A percentile compares a stretch with the other conserved stretches of the same genome.
Evolutionary conservation across 2,329 filamentous ascomycete genomes (phyloP).

Genomic region (Apiospora koreana): DNA sequence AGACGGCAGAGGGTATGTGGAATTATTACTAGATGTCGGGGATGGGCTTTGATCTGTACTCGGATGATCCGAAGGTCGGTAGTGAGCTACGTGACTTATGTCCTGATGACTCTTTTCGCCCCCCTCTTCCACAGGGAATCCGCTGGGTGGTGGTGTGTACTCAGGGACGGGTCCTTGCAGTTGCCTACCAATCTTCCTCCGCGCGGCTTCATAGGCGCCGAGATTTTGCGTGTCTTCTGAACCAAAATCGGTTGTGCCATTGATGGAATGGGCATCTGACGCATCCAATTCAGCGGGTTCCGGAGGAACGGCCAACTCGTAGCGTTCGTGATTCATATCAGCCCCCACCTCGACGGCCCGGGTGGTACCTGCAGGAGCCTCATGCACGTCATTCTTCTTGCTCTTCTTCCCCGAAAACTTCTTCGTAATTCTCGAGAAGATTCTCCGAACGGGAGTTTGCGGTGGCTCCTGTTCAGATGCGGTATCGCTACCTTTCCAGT

Average conservation of each 20-base stretch:
- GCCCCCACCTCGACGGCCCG: conserved; percentile 43
- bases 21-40: conserved; percentile 34
- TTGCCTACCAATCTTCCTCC: conserved; percentile 52
- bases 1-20: conserved; percentile 44
- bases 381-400: conserved; percentile 25
- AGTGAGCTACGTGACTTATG: conserved; percentile 34
- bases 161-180: conserved; percentile 51
- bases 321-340: conserved; percentile 49
- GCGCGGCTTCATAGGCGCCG: conserved; percentile 52
- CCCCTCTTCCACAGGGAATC: conserved; percentile 33
- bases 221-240: conserved; percentile 41
- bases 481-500: conserved; percentile 39
- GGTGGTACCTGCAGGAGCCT: conserved; percentile 29
- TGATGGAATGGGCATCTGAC: conserved; percentile 37
- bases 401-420: conserved; percentile 34
- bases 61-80: conserved; percentile 33
- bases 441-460: conserved; percentile 37
- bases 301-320: conserved; percentile 50
- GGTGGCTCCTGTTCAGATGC: conserved; percentile 36
- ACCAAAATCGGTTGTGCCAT: conserved; percentile 42
- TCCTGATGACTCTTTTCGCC: conserved; percentile 36
- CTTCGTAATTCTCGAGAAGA: conserved; percentile 44
- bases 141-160: conserved; percentile 44
- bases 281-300: conserved; percentile 53
- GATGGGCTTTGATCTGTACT: conserved; percentile 29